These are phyloP conservation scores for Desmodesmus armatus DNA, from an alignment of 139 green algal species.

Conservation along the genomic window DNA sequence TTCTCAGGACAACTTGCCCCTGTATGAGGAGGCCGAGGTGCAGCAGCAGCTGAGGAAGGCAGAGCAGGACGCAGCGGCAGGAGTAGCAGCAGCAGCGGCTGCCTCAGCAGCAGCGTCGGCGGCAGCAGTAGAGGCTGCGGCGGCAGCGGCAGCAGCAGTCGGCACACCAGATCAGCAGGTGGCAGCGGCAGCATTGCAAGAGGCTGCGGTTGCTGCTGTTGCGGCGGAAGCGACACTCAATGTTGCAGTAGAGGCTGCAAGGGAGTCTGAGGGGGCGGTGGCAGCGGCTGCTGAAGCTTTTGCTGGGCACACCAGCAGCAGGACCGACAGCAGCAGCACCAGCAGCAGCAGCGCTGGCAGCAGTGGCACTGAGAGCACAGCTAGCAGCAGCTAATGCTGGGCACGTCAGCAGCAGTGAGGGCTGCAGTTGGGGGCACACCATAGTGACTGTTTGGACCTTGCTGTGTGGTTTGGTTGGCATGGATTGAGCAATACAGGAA, in stretches of 20 bases:
- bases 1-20: too few species aligned
- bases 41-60: neutral
- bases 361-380: neutral
- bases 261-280: neutral
- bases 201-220: neutral
- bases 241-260: neutral
- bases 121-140: neutral
- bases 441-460: too few species aligned
- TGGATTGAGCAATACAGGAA: too few species aligned
- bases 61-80: slow-evolving; percentile 1
- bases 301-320: neutral
- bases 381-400: too few species aligned
- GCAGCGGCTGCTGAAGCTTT: neutral
- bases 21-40: too few species aligned
- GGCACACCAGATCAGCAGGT: neutral
- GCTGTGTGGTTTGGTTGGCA: too few species aligned
- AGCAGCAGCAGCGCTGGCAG: slow-evolving; percentile 11
- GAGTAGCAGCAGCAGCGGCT: neutral
- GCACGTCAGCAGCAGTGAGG: too few species aligned
- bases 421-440: too few species aligned
- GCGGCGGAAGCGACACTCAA: neutral
- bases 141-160: neutral
- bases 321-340: neutral
- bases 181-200: neutral
- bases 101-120: neutral